Evolutionary conservation across 306 rosid species (phyloP).

Genomic region (Cajanus cajan): DNA sequence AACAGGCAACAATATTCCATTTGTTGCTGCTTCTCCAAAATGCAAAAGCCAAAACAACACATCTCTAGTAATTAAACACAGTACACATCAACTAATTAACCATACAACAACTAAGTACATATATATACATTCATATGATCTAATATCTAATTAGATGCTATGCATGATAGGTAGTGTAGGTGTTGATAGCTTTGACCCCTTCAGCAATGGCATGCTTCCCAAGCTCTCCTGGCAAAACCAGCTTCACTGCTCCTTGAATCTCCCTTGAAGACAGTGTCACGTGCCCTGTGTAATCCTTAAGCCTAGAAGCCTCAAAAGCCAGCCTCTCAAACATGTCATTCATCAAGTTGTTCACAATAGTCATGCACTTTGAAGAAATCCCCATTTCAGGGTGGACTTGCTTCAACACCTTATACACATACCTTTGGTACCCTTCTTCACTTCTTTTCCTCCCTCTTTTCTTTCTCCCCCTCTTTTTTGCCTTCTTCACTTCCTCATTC

Average conservation of each 20-base stretch:
- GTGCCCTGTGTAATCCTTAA: constrained; percentile 42
- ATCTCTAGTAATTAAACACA: not conserved
- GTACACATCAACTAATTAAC: not conserved
- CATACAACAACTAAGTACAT: not conserved
- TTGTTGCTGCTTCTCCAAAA: not conserved
- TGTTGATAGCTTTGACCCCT: constrained; percentile 63
- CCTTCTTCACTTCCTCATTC: not conserved
- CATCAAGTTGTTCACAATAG: constrained; percentile 63
- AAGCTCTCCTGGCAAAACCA: constrained; percentile 69
- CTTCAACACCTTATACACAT: constrained; percentile 63
- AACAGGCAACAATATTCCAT: not conserved
- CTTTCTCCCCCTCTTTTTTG: constrained; percentile 24
- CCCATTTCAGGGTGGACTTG: constrained; percentile 82
- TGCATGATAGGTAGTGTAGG: constrained; percentile 19
- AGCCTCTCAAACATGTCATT: constrained; percentile 81
- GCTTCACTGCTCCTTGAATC: constrained; percentile 69
- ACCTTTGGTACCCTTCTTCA: constrained; percentile 62
- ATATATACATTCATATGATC: not conserved
- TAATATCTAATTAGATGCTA: not conserved
- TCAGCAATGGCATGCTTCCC: constrained; percentile 77
- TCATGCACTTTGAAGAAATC: constrained; percentile 60
- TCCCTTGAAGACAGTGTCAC: constrained; percentile 58
- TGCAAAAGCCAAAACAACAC: not conserved
- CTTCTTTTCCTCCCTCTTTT: constrained; percentile 18
- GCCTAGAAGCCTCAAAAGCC: constrained; percentile 54